phyloP scores from a whole-genome alignment of 352 stramenopile genomes.

The Globisporangium radiosum region DNA sequence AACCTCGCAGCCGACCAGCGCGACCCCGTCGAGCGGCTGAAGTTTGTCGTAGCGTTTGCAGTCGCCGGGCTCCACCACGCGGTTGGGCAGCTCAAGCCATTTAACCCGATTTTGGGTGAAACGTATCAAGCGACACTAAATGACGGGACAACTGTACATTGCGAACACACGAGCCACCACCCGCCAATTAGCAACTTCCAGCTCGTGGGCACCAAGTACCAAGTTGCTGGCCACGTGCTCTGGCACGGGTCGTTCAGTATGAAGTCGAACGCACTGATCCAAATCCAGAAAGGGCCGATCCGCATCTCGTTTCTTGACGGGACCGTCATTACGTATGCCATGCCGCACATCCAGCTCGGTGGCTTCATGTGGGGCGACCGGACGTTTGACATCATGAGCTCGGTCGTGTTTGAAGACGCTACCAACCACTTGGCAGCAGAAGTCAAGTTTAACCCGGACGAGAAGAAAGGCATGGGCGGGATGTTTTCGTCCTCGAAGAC shows the following conservation, averaged over 20 bases:
- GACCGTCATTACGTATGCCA: slow-evolving; percentile 58
- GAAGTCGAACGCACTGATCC: slow-evolving; percentile 80
- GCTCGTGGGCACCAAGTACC: slow-evolving; percentile 67
- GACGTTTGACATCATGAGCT: slow-evolving; percentile 68
- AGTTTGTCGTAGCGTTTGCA: slow-evolving; percentile 73
- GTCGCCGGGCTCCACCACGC: slow-evolving; percentile 75
- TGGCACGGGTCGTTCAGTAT: slow-evolving; percentile 77
- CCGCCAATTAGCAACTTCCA: slow-evolving; percentile 84
- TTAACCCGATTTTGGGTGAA: slow-evolving; percentile 82
- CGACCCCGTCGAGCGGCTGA: slow-evolving; percentile 70
- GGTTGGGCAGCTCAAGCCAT: slow-evolving; percentile 79
- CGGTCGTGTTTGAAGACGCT: slow-evolving; percentile 72
- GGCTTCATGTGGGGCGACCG: slow-evolving; percentile 79
- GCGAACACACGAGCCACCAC: slow-evolving; percentile 83
- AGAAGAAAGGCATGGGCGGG: slow-evolving; percentile 82
- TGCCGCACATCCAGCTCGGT: slow-evolving; percentile 69
- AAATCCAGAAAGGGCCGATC: slow-evolving; percentile 73
- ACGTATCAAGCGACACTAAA: slow-evolving; percentile 70
- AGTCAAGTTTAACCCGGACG: slow-evolving; percentile 76
- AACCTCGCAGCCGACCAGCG: slow-evolving; percentile 49
- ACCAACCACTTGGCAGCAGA: slow-evolving; percentile 65
- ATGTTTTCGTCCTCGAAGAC: slow-evolving; percentile 80
- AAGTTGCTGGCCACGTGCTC: slow-evolving; percentile 60
- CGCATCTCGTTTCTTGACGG: slow-evolving; percentile 64
- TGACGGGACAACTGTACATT: slow-evolving; percentile 73